phyloP scores from a whole-genome alignment of 2,329 filamentous ascomycete genomes.

The Aureobasidium sp. region DNA sequence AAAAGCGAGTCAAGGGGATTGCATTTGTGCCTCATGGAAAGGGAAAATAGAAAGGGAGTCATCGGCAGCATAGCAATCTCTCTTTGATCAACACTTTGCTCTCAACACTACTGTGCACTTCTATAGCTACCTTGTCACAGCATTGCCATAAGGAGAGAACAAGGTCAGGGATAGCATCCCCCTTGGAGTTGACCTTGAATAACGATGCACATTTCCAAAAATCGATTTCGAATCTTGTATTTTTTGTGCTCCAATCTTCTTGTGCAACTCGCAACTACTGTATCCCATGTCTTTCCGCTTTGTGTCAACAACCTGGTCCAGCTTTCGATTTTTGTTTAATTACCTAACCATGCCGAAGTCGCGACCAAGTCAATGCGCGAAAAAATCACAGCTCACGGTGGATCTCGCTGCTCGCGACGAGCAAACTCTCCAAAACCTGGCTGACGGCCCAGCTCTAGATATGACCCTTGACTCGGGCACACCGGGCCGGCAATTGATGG shows the following conservation, averaged over 20 bases:
- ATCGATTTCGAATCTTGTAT: background rate
- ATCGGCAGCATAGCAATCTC: background rate
- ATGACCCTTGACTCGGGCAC: background rate
- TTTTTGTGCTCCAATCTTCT: background rate
- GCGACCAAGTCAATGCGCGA: background rate
- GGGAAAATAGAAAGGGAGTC: background rate
- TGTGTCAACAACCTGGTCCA: background rate
- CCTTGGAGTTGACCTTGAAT: no score
- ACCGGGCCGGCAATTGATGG: constrained; percentile 5
- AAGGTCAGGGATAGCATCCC: no score
- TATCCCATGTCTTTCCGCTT: background rate
- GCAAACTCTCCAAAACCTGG: background rate
- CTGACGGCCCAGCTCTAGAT: background rate
- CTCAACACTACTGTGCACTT: no score
- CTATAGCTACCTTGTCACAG: no score
- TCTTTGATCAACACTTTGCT: background rate
- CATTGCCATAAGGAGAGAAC: no score
- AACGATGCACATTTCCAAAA: background rate
- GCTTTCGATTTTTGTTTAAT: background rate
- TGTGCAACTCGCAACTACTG: background rate
- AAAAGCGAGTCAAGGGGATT: background rate
- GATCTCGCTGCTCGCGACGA: background rate
- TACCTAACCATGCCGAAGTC: background rate
- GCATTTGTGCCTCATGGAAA: background rate
- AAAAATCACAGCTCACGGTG: background rate